A percentile compares a stretch with the other conserved stretches of the same genome.
These are phyloP conservation scores for Lepidium campestre DNA, from an alignment of 441 rosid genomes.

Conservation along the genomic window DNA sequence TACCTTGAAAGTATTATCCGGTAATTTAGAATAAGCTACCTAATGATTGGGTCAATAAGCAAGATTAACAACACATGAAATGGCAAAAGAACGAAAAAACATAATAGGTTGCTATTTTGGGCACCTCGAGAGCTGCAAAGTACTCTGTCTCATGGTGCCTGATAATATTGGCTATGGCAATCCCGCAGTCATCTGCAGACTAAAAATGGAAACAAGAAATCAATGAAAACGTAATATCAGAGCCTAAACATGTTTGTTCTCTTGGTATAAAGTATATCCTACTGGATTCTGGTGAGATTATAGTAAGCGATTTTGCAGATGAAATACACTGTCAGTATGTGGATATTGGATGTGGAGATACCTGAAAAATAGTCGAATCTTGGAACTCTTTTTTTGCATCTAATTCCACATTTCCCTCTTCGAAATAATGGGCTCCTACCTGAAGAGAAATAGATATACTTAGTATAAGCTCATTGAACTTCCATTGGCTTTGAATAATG, in stretches of 20 bases:
- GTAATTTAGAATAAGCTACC: conserved; percentile 88
- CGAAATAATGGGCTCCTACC: conserved; percentile 98
- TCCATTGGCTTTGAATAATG: neutral
- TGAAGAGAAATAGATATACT: conserved; percentile 22
- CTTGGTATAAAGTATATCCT: neutral
- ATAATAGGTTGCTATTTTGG: neutral
- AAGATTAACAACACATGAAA: neutral
- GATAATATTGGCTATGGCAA: conserved; percentile 57
- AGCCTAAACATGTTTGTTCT: neutral
- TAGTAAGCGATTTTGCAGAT: neutral
- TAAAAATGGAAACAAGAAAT: conserved; percentile 27
- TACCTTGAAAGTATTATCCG: conserved; percentile 95
- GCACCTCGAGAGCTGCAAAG: conserved; percentile 85
- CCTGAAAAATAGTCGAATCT: conserved; percentile 90
- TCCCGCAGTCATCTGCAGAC: conserved; percentile 83
- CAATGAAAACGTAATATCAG: neutral
- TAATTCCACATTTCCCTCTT: conserved; percentile 98
- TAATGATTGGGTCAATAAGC: conserved; percentile 26
- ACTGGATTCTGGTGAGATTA: neutral
- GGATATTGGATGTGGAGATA: conserved; percentile 11
- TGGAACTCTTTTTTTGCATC: conserved; percentile 81
- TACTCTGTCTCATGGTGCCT: conserved; percentile 90
- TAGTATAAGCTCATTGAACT: neutral
- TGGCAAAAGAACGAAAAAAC: neutral
- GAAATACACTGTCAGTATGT: neutral